Evolutionary conservation across 2,329 filamentous ascomycete genomes (phyloP).

Genomic region (Cadophora gregata): DNA sequence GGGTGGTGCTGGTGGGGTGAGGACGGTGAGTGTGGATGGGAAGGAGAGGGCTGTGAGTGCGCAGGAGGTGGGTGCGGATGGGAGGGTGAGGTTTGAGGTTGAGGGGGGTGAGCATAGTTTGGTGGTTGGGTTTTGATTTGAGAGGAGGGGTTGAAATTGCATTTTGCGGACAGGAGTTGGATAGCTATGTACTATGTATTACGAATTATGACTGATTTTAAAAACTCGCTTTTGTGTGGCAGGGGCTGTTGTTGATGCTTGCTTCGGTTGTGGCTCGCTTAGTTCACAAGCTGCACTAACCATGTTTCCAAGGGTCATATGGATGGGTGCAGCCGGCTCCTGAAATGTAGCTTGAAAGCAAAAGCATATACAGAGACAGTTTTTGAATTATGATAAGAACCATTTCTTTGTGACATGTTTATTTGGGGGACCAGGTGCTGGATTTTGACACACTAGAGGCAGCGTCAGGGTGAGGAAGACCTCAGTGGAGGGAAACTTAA

Average conservation of each 20-base stretch:
- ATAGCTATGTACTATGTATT: not conserved
- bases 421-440: not conserved
- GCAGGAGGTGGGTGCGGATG: slow-evolving; percentile 14
- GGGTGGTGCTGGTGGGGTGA: too few species aligned
- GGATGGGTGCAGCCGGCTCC: too few species aligned
- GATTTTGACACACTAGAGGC: too few species aligned
- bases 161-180: not conserved
- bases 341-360: too few species aligned
- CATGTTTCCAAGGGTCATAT: too few species aligned
- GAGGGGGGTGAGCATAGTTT: slow-evolving; percentile 22
- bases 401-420: not conserved
- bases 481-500: too few species aligned
- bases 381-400: slow-evolving; percentile 6
- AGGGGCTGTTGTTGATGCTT: not conserved
- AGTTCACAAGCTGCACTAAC: not conserved
- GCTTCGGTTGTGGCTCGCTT: not conserved
- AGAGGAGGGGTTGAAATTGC: not conserved
- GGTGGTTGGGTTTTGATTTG: slow-evolving; percentile 20
- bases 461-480: too few species aligned
- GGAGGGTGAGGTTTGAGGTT: slow-evolving; percentile 19
- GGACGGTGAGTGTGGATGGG: slow-evolving; percentile 22
- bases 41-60: not conserved
- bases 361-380: not conserved
- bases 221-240: too few species aligned
- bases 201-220: slow-evolving; percentile 1